A percentile compares a stretch with the other conserved stretches of the same genome.
These are phyloP conservation scores for Saitozyma sp. DNA, from an alignment of 768 basidiomycete species.

Conservation along the genomic window DNA sequence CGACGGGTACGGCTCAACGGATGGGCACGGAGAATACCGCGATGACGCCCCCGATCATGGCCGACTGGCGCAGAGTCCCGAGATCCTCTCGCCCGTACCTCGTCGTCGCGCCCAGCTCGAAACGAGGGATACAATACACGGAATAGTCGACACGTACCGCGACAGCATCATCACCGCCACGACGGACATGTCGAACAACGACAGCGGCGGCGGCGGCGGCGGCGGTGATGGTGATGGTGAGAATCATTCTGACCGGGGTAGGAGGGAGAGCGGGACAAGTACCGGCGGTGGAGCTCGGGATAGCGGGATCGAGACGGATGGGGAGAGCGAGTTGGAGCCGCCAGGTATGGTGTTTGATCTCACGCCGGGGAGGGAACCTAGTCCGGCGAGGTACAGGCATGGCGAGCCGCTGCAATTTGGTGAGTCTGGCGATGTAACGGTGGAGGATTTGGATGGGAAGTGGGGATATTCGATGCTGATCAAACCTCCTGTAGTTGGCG, in stretches of 20 bases:
- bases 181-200: background rate
- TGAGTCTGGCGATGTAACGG: conserved; percentile 22
- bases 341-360: conserved; percentile 42
- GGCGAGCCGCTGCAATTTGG: conserved; percentile 48
- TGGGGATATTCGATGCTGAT: background rate
- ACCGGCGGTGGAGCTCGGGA: background rate
- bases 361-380: conserved; percentile 48
- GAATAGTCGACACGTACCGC: conserved; percentile 25
- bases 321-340: conserved; percentile 21
- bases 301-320: conserved; percentile 6
- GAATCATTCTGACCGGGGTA: no score
- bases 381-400: conserved; percentile 48
- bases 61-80: no score
- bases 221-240: no score
- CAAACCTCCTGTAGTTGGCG: conserved; percentile 20
- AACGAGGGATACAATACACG: conserved; percentile 24
- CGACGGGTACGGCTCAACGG: no score
- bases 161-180: conserved; percentile 8
- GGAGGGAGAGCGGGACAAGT: background rate
- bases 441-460: background rate
- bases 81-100: no score
- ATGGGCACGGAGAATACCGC: no score
- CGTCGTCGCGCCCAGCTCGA: background rate
- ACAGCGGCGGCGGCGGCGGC: background rate
- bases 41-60: no score